Evolutionary conservation across 2,329 filamentous ascomycete genomes (phyloP).

Genomic region (Fusarium pilosicola): DNA sequence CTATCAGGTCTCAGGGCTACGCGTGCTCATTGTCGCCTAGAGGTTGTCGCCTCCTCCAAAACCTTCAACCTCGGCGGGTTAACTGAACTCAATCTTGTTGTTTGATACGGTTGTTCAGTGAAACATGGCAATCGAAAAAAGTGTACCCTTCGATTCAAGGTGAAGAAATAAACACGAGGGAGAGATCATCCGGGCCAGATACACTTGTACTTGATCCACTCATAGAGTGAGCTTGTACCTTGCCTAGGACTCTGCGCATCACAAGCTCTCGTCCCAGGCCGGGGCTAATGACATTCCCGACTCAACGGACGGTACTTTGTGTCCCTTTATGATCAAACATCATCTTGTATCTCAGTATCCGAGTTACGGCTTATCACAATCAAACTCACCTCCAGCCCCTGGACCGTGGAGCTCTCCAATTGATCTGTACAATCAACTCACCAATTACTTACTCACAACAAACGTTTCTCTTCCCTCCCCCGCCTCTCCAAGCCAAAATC

Average conservation of each 20-base stretch:
- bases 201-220: slow-evolving; percentile 18
- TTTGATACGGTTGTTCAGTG: neutral
- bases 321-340: slow-evolving; percentile 1
- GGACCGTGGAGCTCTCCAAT: neutral
- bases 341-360: neutral
- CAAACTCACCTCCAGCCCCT: neutral
- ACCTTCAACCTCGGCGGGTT: neutral
- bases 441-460: neutral
- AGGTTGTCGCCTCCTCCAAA: neutral
- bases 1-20: slow-evolving; percentile 8
- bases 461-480: neutral
- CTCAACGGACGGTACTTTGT: neutral
- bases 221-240: slow-evolving; percentile 10
- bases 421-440: neutral
- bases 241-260: slow-evolving; percentile 19
- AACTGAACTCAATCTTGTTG: neutral
- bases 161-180: slow-evolving; percentile 11
- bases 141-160: neutral
- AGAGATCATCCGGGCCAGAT: slow-evolving; percentile 11
- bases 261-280: slow-evolving; percentile 7
- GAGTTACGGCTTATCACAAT: neutral
- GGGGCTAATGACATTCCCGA: neutral
- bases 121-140: neutral
- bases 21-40: slow-evolving; percentile 20
- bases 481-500: slow-evolving; percentile 7